These are phyloP conservation scores for Venturia effusa DNA, from an alignment of 2,329 filamentous ascomycete species.

Conservation along the genomic window DNA sequence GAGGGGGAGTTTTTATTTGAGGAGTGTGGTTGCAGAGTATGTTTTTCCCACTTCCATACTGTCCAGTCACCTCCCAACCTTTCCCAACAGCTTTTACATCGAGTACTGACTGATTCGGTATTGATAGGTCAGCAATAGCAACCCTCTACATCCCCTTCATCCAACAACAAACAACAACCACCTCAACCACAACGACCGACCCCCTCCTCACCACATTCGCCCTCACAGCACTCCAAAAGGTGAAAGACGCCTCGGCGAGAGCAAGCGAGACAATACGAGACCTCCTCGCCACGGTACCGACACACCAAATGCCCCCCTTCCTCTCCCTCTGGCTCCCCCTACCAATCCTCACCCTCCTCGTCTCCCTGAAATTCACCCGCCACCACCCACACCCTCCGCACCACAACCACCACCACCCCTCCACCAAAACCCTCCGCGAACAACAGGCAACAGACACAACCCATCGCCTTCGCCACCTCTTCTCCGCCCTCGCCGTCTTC, in stretches of 20 bases:
- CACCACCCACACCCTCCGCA: not conserved
- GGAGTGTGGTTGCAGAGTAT: conserved; percentile 7
- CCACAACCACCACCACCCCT: not conserved
- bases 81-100: not conserved
- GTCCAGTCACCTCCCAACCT: not conserved
- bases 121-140: conserved; percentile 7
- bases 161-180: not conserved
- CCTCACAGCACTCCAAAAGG: conserved; percentile 1
- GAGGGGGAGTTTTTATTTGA: not conserved
- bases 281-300: not conserved
- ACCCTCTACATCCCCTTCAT: conserved; percentile 10
- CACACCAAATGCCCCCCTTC: conserved; percentile 8
- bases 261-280: not conserved
- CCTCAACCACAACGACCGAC: not conserved
- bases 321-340: conserved; percentile 4
- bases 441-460: not conserved
- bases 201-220: conserved; percentile 5
- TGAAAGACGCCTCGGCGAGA: conserved; percentile 7
- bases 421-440: not conserved
- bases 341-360: conserved; percentile 6
- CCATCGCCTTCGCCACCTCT: conserved; percentile 2
- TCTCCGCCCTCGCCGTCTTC: not conserved
- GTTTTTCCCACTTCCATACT: not conserved
- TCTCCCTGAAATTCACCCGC: conserved; percentile 2
- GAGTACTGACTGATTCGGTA: not conserved